Evolutionary conservation across 2,329 filamentous ascomycete genomes (phyloP), one percentile per base, ranked within the genome.

Genomic region (Fusarium albosuccineum): DNA sequence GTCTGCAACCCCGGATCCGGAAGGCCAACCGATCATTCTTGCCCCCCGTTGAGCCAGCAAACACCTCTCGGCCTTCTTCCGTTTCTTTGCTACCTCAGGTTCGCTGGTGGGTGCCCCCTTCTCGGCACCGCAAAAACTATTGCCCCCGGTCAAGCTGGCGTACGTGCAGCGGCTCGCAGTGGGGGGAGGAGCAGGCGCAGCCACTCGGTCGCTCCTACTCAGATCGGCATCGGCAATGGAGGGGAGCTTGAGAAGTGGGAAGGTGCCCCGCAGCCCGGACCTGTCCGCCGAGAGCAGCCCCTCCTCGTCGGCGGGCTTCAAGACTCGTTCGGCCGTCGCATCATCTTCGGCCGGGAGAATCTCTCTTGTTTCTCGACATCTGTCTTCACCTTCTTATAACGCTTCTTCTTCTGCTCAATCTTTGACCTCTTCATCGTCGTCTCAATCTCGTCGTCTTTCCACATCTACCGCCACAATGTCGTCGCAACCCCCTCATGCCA

Each of bases 401-500:
- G 40, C 41, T 42, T 30, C 62, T 51, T 52, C 66, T 45, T 46
- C 66, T 63, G 50, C 62, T 54, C 58, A 45, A 46, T 63, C 68
- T 36, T 62, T 62, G 39, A 60, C 59, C 22, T 44, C 66, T 46
- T 54, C 62, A 26, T 56, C 65, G 30, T 53, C 57, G 34, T 44
- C 57, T 56, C 69, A 63, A 54, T 54, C 61, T 50, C 67, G 57
- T 55, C 73, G 62, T 56, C 70, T 64, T 59, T 73, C 71, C 41
- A 69, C 71, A 60, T 57, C 71, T 39, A 57, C 59, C 39, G 65
- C 75, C 76, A 83, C 76, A 55, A 90, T 90, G 88, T 89, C 87
- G 70, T 84, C 83, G 62, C 88, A 90, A 73, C 83, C 87, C 57
- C 79, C 83, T 51, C 88, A 91, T 76, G 81, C 88, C 42, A 91